These are phyloP conservation scores for Saururus chinensis DNA, from an alignment of 164 flowering plant genomes.

Conservation along the genomic window DNA sequence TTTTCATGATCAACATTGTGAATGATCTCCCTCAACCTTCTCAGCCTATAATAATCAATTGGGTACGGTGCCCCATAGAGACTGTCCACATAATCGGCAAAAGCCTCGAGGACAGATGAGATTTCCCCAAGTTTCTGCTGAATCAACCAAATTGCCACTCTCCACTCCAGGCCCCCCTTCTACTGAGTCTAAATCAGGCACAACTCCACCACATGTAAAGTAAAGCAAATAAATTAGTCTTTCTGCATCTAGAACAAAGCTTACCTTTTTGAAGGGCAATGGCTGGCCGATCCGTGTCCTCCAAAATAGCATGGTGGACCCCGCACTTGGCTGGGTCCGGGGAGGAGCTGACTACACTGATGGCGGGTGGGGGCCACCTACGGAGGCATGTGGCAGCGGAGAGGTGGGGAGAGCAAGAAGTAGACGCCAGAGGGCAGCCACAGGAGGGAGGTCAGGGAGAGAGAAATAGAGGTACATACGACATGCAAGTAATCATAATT, in stretches of 20 bases:
- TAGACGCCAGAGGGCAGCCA: too few species aligned
- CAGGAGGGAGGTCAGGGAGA: too few species aligned
- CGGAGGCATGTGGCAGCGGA: too few species aligned
- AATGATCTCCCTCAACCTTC: constrained; percentile 50
- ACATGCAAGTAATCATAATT: too few species aligned
- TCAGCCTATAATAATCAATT: constrained; percentile 75
- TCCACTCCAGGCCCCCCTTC: constrained; percentile 89
- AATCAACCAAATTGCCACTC: constrained; percentile 73
- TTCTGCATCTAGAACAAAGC: constrained; percentile 86
- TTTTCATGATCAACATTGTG: constrained; percentile 59
- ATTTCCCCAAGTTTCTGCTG: constrained; percentile 85
- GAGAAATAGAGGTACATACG: too few species aligned
- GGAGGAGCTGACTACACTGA: too few species aligned
- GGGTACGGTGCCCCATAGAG: constrained; percentile 92
- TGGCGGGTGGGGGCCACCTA: too few species aligned
- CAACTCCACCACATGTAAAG: constrained; percentile 45
- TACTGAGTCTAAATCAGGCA: constrained; percentile 69
- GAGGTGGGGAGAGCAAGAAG: too few species aligned
- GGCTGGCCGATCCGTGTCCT: constrained; percentile 82
- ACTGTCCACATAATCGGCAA: constrained; percentile 91
- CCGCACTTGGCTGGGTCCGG: too few species aligned
- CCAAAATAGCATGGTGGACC: constrained; percentile 76
- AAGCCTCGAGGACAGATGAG: constrained; percentile 78
- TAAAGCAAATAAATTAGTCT: constrained; percentile 75
- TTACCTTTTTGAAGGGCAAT: constrained; percentile 87